These are phyloP conservation scores for Colletotrichum sp. DNA, from an alignment of 2,329 filamentous ascomycete species.

Conservation along the genomic window DNA sequence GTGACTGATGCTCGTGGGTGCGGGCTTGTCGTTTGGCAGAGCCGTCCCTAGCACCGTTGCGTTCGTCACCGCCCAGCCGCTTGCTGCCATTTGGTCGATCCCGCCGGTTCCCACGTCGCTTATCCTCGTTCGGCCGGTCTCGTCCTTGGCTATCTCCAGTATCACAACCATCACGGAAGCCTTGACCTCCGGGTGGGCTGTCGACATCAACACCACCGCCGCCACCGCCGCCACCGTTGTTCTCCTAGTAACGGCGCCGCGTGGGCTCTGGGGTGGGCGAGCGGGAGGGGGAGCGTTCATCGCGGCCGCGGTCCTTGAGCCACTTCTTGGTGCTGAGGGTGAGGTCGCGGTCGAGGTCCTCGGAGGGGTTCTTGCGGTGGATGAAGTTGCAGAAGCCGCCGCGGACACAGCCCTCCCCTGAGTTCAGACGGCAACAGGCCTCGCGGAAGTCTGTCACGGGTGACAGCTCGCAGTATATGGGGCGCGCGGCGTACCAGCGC, in stretches of 20 bases:
- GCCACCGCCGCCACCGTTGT: neutral
- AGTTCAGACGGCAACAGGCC: conserved; percentile 94
- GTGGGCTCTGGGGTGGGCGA: conserved; percentile 88
- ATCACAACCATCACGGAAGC: neutral
- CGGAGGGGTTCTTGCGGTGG: conserved; percentile 90
- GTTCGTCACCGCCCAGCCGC: neutral
- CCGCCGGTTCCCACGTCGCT: neutral
- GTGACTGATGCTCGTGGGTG: neutral
- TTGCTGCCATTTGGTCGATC: neutral
- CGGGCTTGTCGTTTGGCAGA: neutral
- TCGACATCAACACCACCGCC: neutral
- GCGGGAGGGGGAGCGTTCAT: conserved; percentile 80
- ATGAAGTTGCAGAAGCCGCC: conserved; percentile 99
- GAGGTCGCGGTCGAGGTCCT: conserved; percentile 88
- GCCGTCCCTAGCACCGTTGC: neutral
- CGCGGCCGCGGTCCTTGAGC: conserved; percentile 83
- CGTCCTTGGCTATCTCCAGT: neutral
- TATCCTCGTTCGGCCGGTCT: neutral
- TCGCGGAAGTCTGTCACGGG: conserved; percentile 98
- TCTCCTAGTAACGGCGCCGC: conserved; percentile 68
- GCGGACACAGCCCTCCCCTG: conserved; percentile 91
- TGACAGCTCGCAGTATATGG: conserved; percentile 97
- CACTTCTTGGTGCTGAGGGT: conserved; percentile 94
- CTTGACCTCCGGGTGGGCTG: neutral
- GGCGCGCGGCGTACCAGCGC: conserved; percentile 95